Evolutionary conservation across 805 yeast species (phyloP).

Genomic region (Citeromyces nyonsensis): DNA sequence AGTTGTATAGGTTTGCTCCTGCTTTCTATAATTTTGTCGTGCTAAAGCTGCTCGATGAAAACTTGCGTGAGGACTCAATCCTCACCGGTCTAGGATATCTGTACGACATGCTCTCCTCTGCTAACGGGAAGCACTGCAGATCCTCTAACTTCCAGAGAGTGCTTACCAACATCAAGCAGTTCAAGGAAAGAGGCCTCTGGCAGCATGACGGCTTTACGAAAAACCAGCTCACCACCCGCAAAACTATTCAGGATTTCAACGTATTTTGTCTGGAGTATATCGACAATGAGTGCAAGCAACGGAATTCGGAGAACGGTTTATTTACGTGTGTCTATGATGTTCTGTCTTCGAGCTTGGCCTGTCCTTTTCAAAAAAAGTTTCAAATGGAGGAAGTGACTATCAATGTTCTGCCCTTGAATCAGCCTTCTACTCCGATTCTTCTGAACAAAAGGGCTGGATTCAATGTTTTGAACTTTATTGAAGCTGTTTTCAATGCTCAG

Average conservation of each 20-base stretch:
- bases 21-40: slow-evolving; percentile 53
- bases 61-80: slow-evolving; percentile 29
- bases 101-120: slow-evolving; percentile 81
- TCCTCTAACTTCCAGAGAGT: slow-evolving; percentile 64
- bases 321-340: slow-evolving; percentile 4
- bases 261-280: slow-evolving; percentile 40
- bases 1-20: slow-evolving; percentile 66
- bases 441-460: slow-evolving; percentile 9
- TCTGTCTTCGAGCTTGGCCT: slow-evolving; percentile 19
- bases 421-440: not conserved
- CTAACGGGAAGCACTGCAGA: slow-evolving; percentile 64
- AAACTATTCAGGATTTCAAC: slow-evolving; percentile 36
- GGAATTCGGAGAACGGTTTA: slow-evolving; percentile 3
- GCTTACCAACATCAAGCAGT: slow-evolving; percentile 30
- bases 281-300: slow-evolving; percentile 29
- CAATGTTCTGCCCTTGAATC: not conserved
- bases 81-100: slow-evolving; percentile 77
- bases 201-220: slow-evolving; percentile 29
- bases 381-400: slow-evolving; percentile 15
- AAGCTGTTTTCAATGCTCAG: slow-evolving; percentile 38
- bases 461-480: slow-evolving; percentile 40
- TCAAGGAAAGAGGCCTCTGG: slow-evolving; percentile 33
- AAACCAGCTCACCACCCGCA: slow-evolving; percentile 26
- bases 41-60: slow-evolving; percentile 36
- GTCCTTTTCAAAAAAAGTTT: slow-evolving; percentile 24